Percentiles rank a stretch among this genome's conserved stretches.
phyloP scores from a whole-genome alignment of 805 yeast species.

The Saccharomyces paradoxus region DNA sequence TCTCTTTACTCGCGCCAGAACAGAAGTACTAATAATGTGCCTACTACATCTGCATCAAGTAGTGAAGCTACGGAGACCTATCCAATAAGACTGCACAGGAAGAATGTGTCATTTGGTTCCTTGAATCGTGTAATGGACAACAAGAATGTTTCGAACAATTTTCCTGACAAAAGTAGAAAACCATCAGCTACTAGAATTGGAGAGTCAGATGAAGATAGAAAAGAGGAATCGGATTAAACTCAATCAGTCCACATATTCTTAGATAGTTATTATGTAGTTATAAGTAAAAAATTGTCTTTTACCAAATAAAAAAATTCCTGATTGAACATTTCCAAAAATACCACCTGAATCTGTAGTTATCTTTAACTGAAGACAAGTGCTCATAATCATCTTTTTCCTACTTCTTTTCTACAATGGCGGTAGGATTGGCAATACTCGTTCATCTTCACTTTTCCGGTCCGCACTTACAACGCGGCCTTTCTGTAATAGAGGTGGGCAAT shows the following conservation, averaged over 20 bases:
- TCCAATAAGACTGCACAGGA: conserved; percentile 27
- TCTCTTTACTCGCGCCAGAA: conserved; percentile 16
- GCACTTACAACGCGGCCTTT: background rate
- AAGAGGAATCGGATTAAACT: conserved; percentile 17
- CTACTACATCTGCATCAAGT: conserved; percentile 4
- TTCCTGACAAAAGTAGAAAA: conserved; percentile 8
- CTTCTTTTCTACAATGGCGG: background rate
- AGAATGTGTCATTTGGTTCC: conserved; percentile 29
- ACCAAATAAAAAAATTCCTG: background rate
- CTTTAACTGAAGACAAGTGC: background rate
- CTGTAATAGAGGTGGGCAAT: background rate
- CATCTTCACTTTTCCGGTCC: background rate
- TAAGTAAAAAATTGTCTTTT: background rate
- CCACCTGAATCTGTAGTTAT: background rate
- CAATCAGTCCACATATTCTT: conserved; percentile 26
- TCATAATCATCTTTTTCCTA: background rate
- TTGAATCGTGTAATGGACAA: conserved; percentile 29
- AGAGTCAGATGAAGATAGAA: conserved; percentile 22
- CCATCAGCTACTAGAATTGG: conserved; percentile 24
- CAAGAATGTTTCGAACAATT: conserved; percentile 20
- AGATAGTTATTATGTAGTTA: background rate
- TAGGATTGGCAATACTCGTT: background rate
- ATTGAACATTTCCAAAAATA: background rate
- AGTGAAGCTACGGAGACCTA: conserved; percentile 16
- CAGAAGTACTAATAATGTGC: conserved; percentile 18